phyloP scores from a whole-genome alignment of 495 filamentous ascomycete species.

The Penicillium samsonianum region DNA sequence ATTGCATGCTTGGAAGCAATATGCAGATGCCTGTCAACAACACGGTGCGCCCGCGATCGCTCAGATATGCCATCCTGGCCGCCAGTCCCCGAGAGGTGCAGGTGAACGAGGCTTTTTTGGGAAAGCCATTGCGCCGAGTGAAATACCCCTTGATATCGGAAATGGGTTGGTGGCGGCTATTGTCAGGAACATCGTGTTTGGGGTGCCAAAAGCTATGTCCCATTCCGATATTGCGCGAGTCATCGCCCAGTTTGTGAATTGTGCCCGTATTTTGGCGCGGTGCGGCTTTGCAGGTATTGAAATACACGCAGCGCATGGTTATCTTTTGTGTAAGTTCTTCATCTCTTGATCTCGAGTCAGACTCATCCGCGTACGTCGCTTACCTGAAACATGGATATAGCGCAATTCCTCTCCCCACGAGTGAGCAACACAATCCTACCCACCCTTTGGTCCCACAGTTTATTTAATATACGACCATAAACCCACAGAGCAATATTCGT shows the following conservation, averaged over 20 bases:
- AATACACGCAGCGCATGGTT: background rate
- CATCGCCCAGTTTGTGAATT: background rate
- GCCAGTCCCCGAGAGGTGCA: background rate
- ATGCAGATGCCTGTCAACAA: background rate
- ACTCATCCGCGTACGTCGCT: background rate
- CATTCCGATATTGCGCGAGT: slow-evolving; percentile 10
- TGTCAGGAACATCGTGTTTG: slow-evolving; percentile 6
- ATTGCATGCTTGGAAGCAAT: background rate
- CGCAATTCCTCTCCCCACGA: background rate
- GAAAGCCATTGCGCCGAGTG: slow-evolving; percentile 8
- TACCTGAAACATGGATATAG: background rate
- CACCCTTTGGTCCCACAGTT: background rate
- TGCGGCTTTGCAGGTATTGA: background rate
- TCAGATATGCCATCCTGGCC: background rate
- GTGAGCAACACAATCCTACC: background rate
- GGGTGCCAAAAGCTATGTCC: slow-evolving; percentile 6
- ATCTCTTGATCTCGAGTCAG: background rate
- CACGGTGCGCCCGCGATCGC: background rate
- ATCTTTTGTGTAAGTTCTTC: background rate
- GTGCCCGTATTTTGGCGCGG: background rate
- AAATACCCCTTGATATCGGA: slow-evolving; percentile 7
- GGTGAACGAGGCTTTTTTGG: background rate
- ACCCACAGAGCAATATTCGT: background rate
- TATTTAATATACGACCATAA: background rate
- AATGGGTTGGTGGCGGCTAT: slow-evolving; percentile 4